Percentiles rank a stretch among this genome's conserved stretches.
These are phyloP conservation scores for Centella asiatica DNA, from an alignment of 129 eudicot species.

Conservation along the genomic window DNA sequence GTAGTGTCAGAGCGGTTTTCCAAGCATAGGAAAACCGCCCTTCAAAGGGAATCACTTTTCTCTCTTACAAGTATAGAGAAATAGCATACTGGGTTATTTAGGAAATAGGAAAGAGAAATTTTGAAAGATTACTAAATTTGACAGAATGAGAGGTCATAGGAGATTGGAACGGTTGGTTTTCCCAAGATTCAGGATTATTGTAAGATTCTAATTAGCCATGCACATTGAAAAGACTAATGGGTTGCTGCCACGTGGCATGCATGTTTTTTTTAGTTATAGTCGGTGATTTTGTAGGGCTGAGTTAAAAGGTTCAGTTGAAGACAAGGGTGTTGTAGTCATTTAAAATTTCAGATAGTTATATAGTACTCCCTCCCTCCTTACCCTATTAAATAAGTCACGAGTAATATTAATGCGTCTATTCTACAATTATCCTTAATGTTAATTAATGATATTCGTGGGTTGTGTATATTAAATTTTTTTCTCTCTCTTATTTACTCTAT, in stretches of 20 bases:
- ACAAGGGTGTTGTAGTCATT: not conserved
- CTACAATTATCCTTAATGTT: no score
- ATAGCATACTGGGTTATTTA: not conserved
- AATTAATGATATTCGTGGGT: no score
- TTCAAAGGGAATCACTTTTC: not conserved
- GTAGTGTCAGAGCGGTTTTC: slow-evolving; percentile 15
- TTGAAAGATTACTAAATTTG: not conserved
- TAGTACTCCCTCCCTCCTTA: no score
- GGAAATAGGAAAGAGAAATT: slow-evolving; percentile 3
- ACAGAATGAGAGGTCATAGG: not conserved
- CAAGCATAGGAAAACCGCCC: slow-evolving; percentile 15
- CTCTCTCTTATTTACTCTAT: no score
- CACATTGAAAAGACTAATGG: not conserved
- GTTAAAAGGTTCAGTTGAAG: not conserved
- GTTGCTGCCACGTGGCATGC: slow-evolving; percentile 1
- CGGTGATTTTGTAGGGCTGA: not conserved
- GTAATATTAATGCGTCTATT: no score
- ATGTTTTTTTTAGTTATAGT: not conserved
- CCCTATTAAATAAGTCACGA: no score
- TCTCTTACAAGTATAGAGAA: not conserved
- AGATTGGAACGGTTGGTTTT: not conserved
- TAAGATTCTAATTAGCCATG: not conserved
- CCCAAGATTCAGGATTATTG: slow-evolving; percentile 4
- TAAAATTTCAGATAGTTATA: no score
- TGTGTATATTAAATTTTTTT: no score